phyloP scores from a whole-genome alignment of 2,329 filamentous ascomycete species.

The Amauroascus verrucosus region DNA sequence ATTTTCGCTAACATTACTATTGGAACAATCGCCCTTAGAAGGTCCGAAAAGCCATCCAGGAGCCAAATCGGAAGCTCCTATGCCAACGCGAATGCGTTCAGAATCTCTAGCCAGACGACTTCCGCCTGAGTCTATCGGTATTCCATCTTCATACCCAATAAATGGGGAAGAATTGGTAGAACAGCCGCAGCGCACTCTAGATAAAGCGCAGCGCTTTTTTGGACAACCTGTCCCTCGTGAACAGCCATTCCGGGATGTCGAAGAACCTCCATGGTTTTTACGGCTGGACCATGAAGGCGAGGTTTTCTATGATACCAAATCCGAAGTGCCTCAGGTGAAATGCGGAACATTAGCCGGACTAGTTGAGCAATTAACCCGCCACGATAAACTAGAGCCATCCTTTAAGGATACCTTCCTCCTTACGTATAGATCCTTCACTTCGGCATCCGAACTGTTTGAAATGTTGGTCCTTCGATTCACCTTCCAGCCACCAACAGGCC shows the following conservation, averaged over 20 bases:
- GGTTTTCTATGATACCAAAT: constrained; percentile 78
- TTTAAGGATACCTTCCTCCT: constrained; percentile 98
- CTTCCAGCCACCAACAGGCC: constrained; percentile 77
- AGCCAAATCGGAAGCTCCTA: constrained; percentile 28
- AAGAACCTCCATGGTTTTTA: constrained; percentile 58
- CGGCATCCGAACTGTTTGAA: constrained; percentile 82
- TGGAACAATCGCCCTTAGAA: constrained; percentile 60
- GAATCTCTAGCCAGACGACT: constrained; percentile 29
- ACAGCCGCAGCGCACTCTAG: constrained; percentile 36
- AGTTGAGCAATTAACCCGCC: constrained; percentile 88
- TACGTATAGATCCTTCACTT: constrained; percentile 91
- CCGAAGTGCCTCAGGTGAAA: constrained; percentile 64
- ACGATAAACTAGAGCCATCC: constrained; percentile 86
- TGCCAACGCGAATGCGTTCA: constrained; percentile 20
- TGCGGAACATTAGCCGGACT: constrained; percentile 81
- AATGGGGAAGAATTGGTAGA: constrained; percentile 26
- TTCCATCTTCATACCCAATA: constrained; percentile 33
- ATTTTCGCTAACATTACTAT: constrained; percentile 76
- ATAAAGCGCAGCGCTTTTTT: constrained; percentile 41
- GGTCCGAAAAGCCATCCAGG: constrained; percentile 35
- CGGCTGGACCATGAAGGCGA: constrained; percentile 80
- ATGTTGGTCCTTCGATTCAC: constrained; percentile 83
- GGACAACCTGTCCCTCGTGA: constrained; percentile 37
- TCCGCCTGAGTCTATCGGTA: constrained; percentile 33
- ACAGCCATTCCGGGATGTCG: constrained; percentile 18